Evolutionary conservation across 331 rosid genomes (phyloP).

Genomic region (Pyrus hybrid): DNA sequence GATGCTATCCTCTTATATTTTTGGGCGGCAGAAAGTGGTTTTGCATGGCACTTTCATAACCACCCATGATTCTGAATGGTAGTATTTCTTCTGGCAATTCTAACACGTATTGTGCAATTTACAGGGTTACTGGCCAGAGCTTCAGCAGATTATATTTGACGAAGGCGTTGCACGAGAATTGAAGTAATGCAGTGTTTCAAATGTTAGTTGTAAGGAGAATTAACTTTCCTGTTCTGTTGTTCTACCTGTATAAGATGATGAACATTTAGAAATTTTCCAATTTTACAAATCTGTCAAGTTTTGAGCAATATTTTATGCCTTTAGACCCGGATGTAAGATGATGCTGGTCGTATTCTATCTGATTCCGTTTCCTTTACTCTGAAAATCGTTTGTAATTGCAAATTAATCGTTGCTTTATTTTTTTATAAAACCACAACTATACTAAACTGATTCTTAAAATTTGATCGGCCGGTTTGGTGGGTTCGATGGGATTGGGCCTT

Average conservation of each 20-base stretch:
- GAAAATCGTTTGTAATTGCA: too few relatives aligned
- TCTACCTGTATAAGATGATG: neutral
- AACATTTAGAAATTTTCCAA: neutral
- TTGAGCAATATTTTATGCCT: neutral
- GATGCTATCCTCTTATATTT: neutral
- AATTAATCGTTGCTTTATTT: too few relatives aligned
- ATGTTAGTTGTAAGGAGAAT: neutral
- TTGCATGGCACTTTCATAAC: too few relatives aligned
- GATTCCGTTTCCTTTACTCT: neutral
- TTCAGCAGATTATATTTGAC: conserved; percentile 78
- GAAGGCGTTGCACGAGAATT: conserved; percentile 82
- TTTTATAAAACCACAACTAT: too few relatives aligned
- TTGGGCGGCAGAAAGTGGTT: too few relatives aligned
- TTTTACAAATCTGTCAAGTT: neutral
- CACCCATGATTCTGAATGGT: too few relatives aligned
- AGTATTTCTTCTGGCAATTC: too few relatives aligned
- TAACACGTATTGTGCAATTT: neutral
- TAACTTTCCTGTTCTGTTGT: neutral
- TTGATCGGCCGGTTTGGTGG: too few relatives aligned
- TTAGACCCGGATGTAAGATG: neutral
- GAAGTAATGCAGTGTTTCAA: conserved; percentile 2
- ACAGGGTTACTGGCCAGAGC: conserved; percentile 95
- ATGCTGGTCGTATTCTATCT: neutral
- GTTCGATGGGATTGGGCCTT: too few relatives aligned
- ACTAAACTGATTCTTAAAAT: too few relatives aligned